Conservation (phyloP, 2,329 filamentous ascomycete species). For the Aurifilum marmelostoma region DNA sequence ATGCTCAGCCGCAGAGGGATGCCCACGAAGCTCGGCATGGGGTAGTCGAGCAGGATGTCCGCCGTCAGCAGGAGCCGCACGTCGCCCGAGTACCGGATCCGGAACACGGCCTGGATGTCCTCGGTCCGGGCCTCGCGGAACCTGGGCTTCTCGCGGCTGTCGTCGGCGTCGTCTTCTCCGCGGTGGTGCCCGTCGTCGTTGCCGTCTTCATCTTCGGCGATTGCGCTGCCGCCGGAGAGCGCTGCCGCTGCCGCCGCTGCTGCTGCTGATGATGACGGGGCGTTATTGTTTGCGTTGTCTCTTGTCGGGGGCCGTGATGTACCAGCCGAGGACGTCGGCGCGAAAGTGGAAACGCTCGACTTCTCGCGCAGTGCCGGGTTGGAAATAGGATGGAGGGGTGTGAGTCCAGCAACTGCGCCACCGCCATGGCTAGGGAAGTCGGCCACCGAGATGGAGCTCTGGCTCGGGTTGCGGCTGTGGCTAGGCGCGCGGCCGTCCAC, state of each 20-base stretch:
- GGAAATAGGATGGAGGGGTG: slow-evolving; percentile 24
- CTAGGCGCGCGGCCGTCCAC: slow-evolving; percentile 34
- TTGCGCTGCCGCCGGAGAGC: slow-evolving; percentile 42
- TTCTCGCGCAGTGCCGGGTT: slow-evolving; percentile 54
- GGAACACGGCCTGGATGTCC: slow-evolving; percentile 90
- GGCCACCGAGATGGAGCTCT: slow-evolving; percentile 51
- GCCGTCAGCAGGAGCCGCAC: slow-evolving; percentile 87
- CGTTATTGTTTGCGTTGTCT: slow-evolving; percentile 44
- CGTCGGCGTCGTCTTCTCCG: slow-evolving; percentile 32
- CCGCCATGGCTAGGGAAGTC: slow-evolving; percentile 39
- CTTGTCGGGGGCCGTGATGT: slow-evolving; percentile 62
- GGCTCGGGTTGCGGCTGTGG: slow-evolving; percentile 50
- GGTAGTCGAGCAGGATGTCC: slow-evolving; percentile 95
- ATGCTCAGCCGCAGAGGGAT: slow-evolving; percentile 95
- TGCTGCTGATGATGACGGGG: slow-evolving; percentile 36
- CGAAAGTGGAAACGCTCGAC: slow-evolving; percentile 65
- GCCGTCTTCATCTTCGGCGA: slow-evolving; percentile 41
- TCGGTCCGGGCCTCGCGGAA: slow-evolving; percentile 77
- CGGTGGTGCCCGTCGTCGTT: slow-evolving; percentile 31
- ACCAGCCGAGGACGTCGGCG: slow-evolving; percentile 52
- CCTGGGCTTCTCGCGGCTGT: slow-evolving; percentile 35
- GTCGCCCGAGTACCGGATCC: slow-evolving; percentile 87
- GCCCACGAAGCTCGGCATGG: slow-evolving; percentile 96
- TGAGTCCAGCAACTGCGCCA: slow-evolving; percentile 24
- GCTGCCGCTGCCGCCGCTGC: slow-evolving; percentile 34